These are phyloP conservation scores for Chaetomium sp. DNA, from an alignment of 2,329 filamentous ascomycete genomes.

Conservation along the genomic window DNA sequence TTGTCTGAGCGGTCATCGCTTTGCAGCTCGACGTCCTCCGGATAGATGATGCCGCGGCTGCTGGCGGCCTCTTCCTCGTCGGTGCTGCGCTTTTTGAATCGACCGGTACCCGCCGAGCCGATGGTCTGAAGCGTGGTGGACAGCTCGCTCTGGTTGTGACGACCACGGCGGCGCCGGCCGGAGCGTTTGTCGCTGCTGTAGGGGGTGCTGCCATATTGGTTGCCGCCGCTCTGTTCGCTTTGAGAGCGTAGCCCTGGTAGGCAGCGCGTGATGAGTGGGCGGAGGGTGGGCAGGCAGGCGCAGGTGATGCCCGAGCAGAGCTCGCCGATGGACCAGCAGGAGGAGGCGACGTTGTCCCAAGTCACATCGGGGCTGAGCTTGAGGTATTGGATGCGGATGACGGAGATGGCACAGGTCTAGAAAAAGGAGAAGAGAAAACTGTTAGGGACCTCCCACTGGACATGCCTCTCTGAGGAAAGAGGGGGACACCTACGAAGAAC, in stretches of 20 bases:
- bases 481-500: constrained; percentile 31
- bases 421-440: background rate
- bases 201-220: constrained; percentile 11
- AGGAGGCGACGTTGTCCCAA: constrained; percentile 33
- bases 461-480: background rate
- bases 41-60: constrained; percentile 18
- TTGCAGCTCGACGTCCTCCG: constrained; percentile 21
- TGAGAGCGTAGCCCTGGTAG: constrained; percentile 7
- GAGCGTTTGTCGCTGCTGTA: constrained; percentile 5
- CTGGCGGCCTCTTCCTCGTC: constrained; percentile 9
- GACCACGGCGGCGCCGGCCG: constrained; percentile 1
- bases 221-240: constrained; percentile 3
- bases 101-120: constrained; percentile 4
- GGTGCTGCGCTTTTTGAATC: constrained; percentile 6
- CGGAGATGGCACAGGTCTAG: constrained; percentile 33
- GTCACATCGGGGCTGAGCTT: constrained; percentile 30
- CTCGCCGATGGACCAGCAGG: constrained; percentile 33
- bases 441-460: background rate
- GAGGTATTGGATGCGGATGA: constrained; percentile 34
- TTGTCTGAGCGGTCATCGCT: constrained; percentile 19
- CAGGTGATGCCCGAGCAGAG: constrained; percentile 32
- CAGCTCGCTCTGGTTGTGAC: no score
- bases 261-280: constrained; percentile 18
- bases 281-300: constrained; percentile 32
- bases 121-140: background rate